Evolutionary conservation across 371 early-diverging fungal species (phyloP).

Genomic region (Syncephalis fuscata): DNA sequence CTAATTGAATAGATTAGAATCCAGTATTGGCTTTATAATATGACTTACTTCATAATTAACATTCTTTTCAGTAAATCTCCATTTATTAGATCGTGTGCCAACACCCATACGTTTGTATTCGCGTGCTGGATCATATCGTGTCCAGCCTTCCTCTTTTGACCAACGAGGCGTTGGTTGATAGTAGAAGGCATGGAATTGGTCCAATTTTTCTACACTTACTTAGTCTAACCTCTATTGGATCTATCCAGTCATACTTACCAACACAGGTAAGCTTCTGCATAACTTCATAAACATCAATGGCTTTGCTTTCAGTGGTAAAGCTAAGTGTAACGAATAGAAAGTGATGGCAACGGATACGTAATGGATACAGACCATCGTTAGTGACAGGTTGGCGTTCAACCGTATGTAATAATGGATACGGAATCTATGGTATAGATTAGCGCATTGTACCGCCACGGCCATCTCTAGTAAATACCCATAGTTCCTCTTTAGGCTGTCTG

Average conservation of each 20-base stretch:
- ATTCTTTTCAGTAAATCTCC: slow-evolving; percentile 71
- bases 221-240: not conserved
- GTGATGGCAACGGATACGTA: slow-evolving; percentile 58
- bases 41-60: slow-evolving; percentile 46
- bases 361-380: slow-evolving; percentile 24
- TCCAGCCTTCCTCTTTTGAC: slow-evolving; percentile 37
- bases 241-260: slow-evolving; percentile 14
- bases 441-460: not conserved
- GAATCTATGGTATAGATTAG: slow-evolving; percentile 30
- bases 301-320: slow-evolving; percentile 46
- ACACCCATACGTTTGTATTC: slow-evolving; percentile 85
- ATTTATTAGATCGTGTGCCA: slow-evolving; percentile 34
- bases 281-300: slow-evolving; percentile 59
- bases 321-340: slow-evolving; percentile 56
- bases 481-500: slow-evolving; percentile 34
- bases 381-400: slow-evolving; percentile 47
- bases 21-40: too few species aligned
- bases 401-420: slow-evolving; percentile 71
- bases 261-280: slow-evolving; percentile 53
- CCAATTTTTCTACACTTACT: slow-evolving; percentile 30
- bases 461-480: slow-evolving; percentile 32
- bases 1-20: slow-evolving; percentile 18
- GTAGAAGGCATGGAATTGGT: slow-evolving; percentile 66
- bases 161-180: slow-evolving; percentile 38
- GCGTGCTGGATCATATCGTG: slow-evolving; percentile 47